Evolutionary conservation across 2,329 filamentous ascomycete species (phyloP), one percentile per base, ranked within the genome.

Genomic region (Aspergillus novofumigatus): DNA sequence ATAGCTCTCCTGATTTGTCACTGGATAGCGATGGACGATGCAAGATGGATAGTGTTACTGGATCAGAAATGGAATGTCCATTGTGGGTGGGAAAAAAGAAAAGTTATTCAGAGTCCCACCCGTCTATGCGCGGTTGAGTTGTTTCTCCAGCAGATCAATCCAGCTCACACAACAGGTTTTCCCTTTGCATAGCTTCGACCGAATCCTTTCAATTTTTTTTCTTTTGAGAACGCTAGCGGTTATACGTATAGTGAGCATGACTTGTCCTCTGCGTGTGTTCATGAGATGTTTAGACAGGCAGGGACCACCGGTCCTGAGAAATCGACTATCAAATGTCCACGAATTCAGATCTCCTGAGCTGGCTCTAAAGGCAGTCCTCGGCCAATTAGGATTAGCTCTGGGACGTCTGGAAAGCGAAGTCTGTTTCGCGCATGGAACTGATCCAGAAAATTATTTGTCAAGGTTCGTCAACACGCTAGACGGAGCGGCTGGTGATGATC

Each of bases 391-490:
- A 10, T 25, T 28, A 44, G 11, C 20, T 1, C 11, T 11, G 9
- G 10, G 20, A 45, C 29, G 23, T 44, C 49, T 54, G 38, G 21
- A 26, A 32, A 50, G 21, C 47, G 49, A 29, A 38, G 41, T 32
- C 25, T 54, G 44, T 23, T 47, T 47, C 51, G 48, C 50, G 55
- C 56, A 56, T 63, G 51, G 58, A 54, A 64, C 58, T 61, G 52
- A 53, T 63, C 62, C 54, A 59, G 58, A 55, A 60, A 56, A 44
- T 23, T 56, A 62, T 62, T 65, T 62, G 62, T 65, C 59, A 60
- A 52, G 44, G 28, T 49, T 52, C 21, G 25, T 53, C 54, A 49
- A 49, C 53, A 49, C 58, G 29, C 41, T 62, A 54, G 50, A 51
- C 41, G 52, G 55, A 49, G 54, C 49, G 49, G 49, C 48, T 57